Evolutionary conservation across 2,329 filamentous ascomycete genomes (phyloP), one percentile per base, ranked within the genome.

Genomic region (Cladosporium velox): DNA sequence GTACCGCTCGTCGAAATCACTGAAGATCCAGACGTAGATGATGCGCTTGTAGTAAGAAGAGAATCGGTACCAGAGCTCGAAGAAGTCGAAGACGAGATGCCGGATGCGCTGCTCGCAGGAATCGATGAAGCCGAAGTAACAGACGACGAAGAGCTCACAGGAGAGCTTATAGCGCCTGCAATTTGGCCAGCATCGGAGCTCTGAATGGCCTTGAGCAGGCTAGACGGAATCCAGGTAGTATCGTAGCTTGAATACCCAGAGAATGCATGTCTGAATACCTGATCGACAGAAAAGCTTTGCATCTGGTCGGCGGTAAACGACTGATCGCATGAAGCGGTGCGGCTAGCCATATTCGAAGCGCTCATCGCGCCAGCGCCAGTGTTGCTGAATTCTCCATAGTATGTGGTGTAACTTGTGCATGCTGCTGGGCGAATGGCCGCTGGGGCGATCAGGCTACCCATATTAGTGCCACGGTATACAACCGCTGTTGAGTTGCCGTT

Each of bases 341-440:
- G 67, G 2, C 72, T 73, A 2, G 69, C 68, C 58, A 81, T 80
- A 54, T 73, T 75, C 1, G 62, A 58, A 21, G 38, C 8, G 1
- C 72, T 49, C 63, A 81, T 82, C 24, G 78, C 77, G 0, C 82
- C 81, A 1, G 75, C 67, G 0, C 81, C 82, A 1, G 75, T 79
- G 1, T 76, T 81, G 24, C 67, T 69, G 63, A 78, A 84, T 71
- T 84, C 82, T 2, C 77, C 72, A 66, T 80, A 82, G 24, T 75
- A 47, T 24, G 52, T 65, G 18, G 44, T 59, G 47, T 60, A 64
- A 6, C 26, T 67, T 1, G 30, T 58, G 51, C 68, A 68, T 5
- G 72, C 66, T 1, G 72, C 44, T 3, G 72, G 67, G 59, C 80
- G 76, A 0, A 81, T 76, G 62, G 78, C 81, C 0, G 72, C 71